These are phyloP conservation scores for Yarrowia phangngaensis DNA, from an alignment of 805 yeast species.

Conservation along the genomic window DNA sequence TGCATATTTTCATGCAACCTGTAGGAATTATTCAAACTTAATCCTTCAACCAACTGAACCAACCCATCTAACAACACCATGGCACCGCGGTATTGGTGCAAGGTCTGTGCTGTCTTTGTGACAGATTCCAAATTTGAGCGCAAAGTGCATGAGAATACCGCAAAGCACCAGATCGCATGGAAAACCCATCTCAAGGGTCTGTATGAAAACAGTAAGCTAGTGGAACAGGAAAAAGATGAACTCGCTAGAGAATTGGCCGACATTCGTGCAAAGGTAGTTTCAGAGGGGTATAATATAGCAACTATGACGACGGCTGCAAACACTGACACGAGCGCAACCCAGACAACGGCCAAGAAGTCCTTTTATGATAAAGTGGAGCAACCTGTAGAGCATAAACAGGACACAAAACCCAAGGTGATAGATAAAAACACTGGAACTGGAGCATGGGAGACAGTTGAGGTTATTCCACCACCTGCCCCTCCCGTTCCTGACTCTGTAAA, in stretches of 20 bases:
- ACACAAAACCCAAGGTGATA: not conserved
- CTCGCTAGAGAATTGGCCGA: constrained; percentile 12
- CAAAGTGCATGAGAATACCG: constrained; percentile 29
- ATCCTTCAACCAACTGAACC: not conserved
- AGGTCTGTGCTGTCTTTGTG: constrained; percentile 25
- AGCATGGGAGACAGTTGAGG: constrained; percentile 7
- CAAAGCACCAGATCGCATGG: constrained; percentile 23
- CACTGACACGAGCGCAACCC: not conserved
- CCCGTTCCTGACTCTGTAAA: not conserved
- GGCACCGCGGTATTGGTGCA: constrained; percentile 19
- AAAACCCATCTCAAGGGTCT: constrained; percentile 28
- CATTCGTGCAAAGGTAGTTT: not conserved
- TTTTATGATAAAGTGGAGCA: constrained; percentile 8
- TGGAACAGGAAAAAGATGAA: not conserved
- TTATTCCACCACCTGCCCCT: constrained; percentile 1
- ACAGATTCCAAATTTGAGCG: constrained; percentile 11
- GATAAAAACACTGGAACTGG: constrained; percentile 17
- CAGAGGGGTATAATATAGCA: not conserved
- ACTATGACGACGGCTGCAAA: not conserved
- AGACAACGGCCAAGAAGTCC: not conserved
- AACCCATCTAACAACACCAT: not conserved
- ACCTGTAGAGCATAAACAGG: not conserved
- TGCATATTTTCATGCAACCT: constrained; percentile 5
- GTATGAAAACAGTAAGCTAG: constrained; percentile 1
- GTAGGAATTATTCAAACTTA: too few relatives aligned